Percentiles rank a stretch among this genome's conserved stretches.
phyloP scores from a whole-genome alignment of 768 basidiomycete genomes.

The Boletus patriciae region DNA sequence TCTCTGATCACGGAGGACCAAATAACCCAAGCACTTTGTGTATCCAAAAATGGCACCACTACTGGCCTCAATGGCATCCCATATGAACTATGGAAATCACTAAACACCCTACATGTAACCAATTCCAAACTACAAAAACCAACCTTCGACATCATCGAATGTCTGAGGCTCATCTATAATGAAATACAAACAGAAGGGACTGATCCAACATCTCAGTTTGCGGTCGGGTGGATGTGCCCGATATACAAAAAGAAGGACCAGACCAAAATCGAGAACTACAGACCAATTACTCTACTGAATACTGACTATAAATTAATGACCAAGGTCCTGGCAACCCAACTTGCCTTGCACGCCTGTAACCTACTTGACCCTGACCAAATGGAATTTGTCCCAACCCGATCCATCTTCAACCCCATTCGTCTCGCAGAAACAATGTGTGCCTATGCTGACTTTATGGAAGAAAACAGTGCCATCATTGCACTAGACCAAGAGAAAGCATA shows the following conservation, averaged over 20 bases:
- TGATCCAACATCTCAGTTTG: too few relatives aligned
- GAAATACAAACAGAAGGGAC: too few relatives aligned
- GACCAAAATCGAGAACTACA: constrained; percentile 15
- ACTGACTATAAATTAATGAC: constrained; percentile 36
- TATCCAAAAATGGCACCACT: too few relatives aligned
- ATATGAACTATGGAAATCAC: too few relatives aligned
- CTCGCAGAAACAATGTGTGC: constrained; percentile 28
- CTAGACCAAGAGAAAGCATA: constrained; percentile 42
- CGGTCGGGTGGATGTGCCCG: not conserved
- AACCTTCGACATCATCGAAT: too few relatives aligned
- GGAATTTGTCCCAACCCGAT: constrained; percentile 35
- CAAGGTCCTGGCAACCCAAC: constrained; percentile 18
- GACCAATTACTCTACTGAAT: constrained; percentile 40
- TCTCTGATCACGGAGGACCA: too few relatives aligned
- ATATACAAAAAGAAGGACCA: too few relatives aligned
- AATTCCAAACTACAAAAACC: too few relatives aligned
- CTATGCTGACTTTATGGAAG: constrained; percentile 12
- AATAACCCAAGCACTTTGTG: too few relatives aligned
- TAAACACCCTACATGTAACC: too few relatives aligned
- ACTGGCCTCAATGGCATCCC: too few relatives aligned
- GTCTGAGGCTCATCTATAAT: too few relatives aligned
- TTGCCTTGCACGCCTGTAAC: constrained; percentile 18
- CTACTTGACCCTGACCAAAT: constrained; percentile 31
- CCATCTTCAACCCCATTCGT: constrained; percentile 34
- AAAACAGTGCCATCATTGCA: constrained; percentile 28